Percentiles rank a stretch among this genome's conserved stretches.
Conservation (phyloP, 2,329 filamentous ascomycete species). For the Fusarium nisikadoi region DNA sequence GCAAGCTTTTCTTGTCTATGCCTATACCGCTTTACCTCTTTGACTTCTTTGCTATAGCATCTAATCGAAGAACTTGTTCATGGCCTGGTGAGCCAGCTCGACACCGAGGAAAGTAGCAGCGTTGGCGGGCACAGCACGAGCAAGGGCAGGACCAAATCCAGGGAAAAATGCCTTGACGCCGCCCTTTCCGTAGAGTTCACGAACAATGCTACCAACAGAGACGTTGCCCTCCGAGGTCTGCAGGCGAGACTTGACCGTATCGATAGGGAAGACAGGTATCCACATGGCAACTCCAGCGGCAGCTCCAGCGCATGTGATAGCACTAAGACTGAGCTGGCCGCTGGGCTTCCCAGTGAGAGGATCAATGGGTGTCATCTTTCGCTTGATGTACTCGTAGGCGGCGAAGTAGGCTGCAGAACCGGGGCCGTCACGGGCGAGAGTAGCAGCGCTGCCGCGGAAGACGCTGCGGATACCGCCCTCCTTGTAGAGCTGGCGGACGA, state of each 20-base stretch:
- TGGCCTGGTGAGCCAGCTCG: conserved; percentile 83
- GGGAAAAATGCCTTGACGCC: conserved; percentile 96
- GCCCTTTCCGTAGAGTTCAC: conserved; percentile 83
- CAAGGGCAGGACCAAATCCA: conserved; percentile 91
- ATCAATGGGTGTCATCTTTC: conserved; percentile 84
- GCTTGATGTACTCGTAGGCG: conserved; percentile 96
- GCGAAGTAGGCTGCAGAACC: conserved; percentile 97
- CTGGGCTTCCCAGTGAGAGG: conserved; percentile 75
- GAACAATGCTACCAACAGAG: conserved; percentile 81
- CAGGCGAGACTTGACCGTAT: conserved; percentile 93
- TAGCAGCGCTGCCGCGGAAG: conserved; percentile 91
- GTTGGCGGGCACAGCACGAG: conserved; percentile 93
- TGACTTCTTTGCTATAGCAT: not conserved
- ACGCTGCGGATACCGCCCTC: conserved; percentile 91
- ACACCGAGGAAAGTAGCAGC: conserved; percentile 93
- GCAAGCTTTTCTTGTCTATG: conserved; percentile 20
- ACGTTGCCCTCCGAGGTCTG: conserved; percentile 91
- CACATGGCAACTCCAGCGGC: conserved; percentile 97
- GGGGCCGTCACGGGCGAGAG: conserved; percentile 91
- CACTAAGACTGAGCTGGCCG: conserved; percentile 82
- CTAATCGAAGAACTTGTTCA: conserved; percentile 76
- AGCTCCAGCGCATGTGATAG: conserved; percentile 87
- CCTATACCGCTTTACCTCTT: not conserved
- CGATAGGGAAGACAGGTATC: conserved; percentile 97
- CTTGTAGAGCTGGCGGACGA: conserved; percentile 91